Conservation (phyloP, 176 grass and related monocot species). For the Ananas comosus region DNA sequence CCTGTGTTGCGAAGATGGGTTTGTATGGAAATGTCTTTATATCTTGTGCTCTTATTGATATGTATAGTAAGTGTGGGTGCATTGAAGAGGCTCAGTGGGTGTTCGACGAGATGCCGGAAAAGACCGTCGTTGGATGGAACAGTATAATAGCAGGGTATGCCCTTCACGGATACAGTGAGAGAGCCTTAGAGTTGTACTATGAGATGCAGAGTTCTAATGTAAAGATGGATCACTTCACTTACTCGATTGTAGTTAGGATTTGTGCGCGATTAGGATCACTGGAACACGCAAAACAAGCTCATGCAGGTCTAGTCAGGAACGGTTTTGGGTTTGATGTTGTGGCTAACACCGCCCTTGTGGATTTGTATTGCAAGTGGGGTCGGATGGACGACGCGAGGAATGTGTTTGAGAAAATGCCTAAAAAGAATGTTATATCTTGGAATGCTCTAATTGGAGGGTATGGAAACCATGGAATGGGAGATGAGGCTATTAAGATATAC, state of each 20-base stretch:
- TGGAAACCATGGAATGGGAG: slow-evolving; percentile 78
- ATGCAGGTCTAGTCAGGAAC: slow-evolving; percentile 58
- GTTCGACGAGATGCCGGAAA: slow-evolving; percentile 44
- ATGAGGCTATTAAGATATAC: slow-evolving; percentile 46
- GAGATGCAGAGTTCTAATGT: slow-evolving; percentile 37
- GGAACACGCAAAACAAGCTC: slow-evolving; percentile 66
- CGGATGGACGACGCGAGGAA: slow-evolving; percentile 72
- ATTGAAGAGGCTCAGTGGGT: slow-evolving; percentile 42
- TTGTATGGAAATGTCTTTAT: slow-evolving; percentile 32
- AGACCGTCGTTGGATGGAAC: slow-evolving; percentile 50
- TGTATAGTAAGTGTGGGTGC: slow-evolving; percentile 68
- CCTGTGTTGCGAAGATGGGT: slow-evolving; percentile 42
- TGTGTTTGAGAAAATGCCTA: slow-evolving; percentile 72
- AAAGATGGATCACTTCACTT: slow-evolving; percentile 56
- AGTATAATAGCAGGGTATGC: slow-evolving; percentile 48
- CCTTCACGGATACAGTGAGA: slow-evolving; percentile 50
- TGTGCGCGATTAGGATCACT: slow-evolving; percentile 53
- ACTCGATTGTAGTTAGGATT: slow-evolving; percentile 53
- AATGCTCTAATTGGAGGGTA: slow-evolving; percentile 86
- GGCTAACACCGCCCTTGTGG: slow-evolving; percentile 50
- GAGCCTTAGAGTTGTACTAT: slow-evolving; percentile 55
- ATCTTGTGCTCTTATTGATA: slow-evolving; percentile 53
- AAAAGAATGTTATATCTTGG: slow-evolving; percentile 81
- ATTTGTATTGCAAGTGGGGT: slow-evolving; percentile 93
- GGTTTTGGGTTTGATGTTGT: slow-evolving; percentile 49